These are phyloP conservation scores for Candida taoyuanica DNA, from an alignment of 805 yeast genomes.

Conservation along the genomic window DNA sequence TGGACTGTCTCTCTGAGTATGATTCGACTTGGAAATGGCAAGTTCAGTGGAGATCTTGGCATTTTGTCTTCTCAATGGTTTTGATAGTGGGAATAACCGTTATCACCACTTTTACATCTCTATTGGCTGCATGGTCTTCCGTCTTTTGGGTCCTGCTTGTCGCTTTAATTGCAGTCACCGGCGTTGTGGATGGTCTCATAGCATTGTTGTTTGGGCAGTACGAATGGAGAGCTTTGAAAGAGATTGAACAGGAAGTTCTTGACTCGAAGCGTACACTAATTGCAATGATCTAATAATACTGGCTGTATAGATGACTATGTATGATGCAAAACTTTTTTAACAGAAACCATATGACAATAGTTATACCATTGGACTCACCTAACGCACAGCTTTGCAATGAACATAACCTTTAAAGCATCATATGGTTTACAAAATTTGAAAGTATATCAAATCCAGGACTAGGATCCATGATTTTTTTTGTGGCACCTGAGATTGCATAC, in stretches of 20 bases:
- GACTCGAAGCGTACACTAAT: slow-evolving; percentile 26
- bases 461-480: too few species aligned
- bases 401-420: too few species aligned
- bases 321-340: too few species aligned
- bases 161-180: slow-evolving; percentile 55
- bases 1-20: slow-evolving; percentile 38
- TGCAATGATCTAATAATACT: too few species aligned
- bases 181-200: slow-evolving; percentile 70
- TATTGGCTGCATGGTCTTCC: slow-evolving; percentile 53
- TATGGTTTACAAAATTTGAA: too few species aligned
- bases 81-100: slow-evolving; percentile 50
- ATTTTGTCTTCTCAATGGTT: slow-evolving; percentile 54
- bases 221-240: slow-evolving; percentile 74
- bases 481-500: too few species aligned
- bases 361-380: too few species aligned
- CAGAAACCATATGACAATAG: too few species aligned
- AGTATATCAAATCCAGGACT: too few species aligned
- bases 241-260: slow-evolving; percentile 66
- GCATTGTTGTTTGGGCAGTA: slow-evolving; percentile 74
- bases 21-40: slow-evolving; percentile 56
- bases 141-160: slow-evolving; percentile 60
- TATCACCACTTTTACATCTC: slow-evolving; percentile 55
- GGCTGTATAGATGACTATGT: too few species aligned
- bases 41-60: slow-evolving; percentile 56
- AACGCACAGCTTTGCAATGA: too few species aligned